Evolutionary conservation across 768 basidiomycete genomes (phyloP).

Genomic region (Boletus subparvulus): DNA sequence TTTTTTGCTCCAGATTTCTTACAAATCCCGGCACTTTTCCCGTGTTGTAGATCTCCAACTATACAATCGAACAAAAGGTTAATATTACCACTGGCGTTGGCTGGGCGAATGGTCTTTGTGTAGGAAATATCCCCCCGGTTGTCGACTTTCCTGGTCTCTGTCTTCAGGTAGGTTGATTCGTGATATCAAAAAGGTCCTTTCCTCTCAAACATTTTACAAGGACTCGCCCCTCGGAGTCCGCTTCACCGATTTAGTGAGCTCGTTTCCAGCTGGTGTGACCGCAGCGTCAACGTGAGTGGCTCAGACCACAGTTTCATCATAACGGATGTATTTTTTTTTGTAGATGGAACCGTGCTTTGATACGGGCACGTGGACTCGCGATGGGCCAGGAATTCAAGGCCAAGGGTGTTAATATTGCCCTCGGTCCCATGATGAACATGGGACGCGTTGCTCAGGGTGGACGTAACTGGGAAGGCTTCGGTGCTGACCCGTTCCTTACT

Average conservation of each 20-base stretch:
- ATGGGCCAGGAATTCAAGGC: constrained; percentile 83
- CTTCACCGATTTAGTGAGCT: constrained; percentile 65
- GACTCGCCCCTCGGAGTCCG: constrained; percentile 82
- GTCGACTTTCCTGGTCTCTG: constrained; percentile 65
- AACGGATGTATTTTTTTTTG: neutral
- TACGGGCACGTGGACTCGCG: constrained; percentile 70
- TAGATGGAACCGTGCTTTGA: constrained; percentile 74
- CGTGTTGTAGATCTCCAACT: constrained; percentile 40
- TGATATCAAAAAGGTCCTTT: neutral
- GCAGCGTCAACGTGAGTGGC: constrained; percentile 70
- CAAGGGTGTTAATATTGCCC: constrained; percentile 81
- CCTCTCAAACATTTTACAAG: constrained; percentile 26
- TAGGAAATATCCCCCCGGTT: constrained; percentile 63
- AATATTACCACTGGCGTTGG: constrained; percentile 61
- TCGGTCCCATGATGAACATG: constrained; percentile 87
- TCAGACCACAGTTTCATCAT: neutral
- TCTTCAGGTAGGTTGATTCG: constrained; percentile 49
- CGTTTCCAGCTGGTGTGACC: constrained; percentile 84
- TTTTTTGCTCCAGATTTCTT: neutral
- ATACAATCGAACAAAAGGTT: constrained; percentile 64
- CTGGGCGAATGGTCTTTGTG: constrained; percentile 56
- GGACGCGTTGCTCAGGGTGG: constrained; percentile 77
- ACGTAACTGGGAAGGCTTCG: constrained; percentile 95
- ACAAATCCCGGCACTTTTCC: constrained; percentile 1
- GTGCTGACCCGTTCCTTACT: constrained; percentile 83